A percentile compares a stretch with the other conserved stretches of the same genome.
Conservation (phyloP, 768 basidiomycete genomes). For the Dentipellis fragilis region DNA sequence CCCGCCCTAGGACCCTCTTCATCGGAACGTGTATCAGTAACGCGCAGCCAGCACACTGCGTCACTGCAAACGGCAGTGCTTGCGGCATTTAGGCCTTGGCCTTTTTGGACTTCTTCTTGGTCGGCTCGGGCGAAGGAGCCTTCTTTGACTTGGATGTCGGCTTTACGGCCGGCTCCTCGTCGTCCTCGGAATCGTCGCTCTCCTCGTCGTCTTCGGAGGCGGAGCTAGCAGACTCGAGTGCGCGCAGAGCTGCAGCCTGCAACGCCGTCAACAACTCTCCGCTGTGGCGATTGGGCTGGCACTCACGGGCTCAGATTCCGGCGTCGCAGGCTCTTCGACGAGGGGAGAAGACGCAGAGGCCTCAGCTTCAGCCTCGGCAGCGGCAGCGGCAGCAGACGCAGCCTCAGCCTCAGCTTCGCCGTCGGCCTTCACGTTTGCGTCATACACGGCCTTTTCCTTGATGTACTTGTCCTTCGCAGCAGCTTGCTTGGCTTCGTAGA, state of each 20-base stretch:
- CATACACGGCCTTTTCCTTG: constrained; percentile 54
- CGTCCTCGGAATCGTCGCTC: constrained; percentile 10
- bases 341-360: too few relatives aligned
- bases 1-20: neutral
- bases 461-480: constrained; percentile 58
- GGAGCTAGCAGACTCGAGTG: neutral
- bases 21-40: neutral
- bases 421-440: constrained; percentile 28
- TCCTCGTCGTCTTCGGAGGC: constrained; percentile 7
- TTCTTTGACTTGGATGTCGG: constrained; percentile 10
- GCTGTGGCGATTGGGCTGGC: too few relatives aligned
- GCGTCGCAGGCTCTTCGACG: too few relatives aligned
- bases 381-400: neutral
- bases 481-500: constrained; percentile 41
- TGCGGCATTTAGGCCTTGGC: constrained; percentile 21
- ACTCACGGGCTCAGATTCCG: too few relatives aligned
- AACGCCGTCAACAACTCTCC: too few relatives aligned
- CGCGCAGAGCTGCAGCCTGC: too few relatives aligned
- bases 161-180: neutral
- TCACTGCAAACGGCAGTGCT: neutral
- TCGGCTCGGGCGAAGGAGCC: constrained; percentile 1
- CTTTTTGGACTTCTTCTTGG: constrained; percentile 36
- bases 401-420: neutral
- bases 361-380: neutral
- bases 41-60: neutral